Base-by-base conservation (phyloP, 345 rosid genomes). In the Limnanthes douglasii region DNA sequence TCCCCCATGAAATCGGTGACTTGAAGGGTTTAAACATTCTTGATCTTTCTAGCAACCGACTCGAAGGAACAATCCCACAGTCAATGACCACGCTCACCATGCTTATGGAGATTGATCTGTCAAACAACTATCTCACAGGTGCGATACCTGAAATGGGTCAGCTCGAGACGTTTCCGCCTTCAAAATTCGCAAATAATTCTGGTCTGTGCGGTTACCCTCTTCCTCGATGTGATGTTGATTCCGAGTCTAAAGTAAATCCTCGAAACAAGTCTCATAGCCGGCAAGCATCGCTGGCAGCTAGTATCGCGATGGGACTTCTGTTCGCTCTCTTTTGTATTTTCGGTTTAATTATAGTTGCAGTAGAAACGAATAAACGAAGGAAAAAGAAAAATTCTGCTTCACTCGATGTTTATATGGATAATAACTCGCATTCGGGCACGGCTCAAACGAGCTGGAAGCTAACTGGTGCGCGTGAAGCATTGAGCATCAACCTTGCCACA, bases 191-290 rank as follows among this genome's bases (percentile, higher is more conserved):
- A 34, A 83, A 83, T 48, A 88, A 88, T 54, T 42, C 93, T 1
- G 90, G 83, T 32, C 90, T 88, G 5, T 88, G 97, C 3, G 97
- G 97, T 32, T 64, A 66, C 28, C 95, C 95, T 21, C 83, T 88
- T 27, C 20, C 66, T 2, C 18, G 54, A 0, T 88, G 97, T 51
- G 61, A 50, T 11, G 15, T 46, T 19, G 68, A 46, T 34, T 11
- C 56, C 1, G 56, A 27, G 2, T 1, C 61, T 1, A 34, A 31
- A 12, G 16, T 64, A 0, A 39, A 39, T 36, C 54, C 74, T 6
- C 64, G 6, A 45, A 54, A 38, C 46, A 72, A 69, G 51, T 72
- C 80, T 40, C 73, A 54, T 16, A 42, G 58, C 51, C 57, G 46
- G 48, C 50, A 47, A n/a, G 68, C 72, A 1, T 59, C 77, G 39